Base-by-base conservation (phyloP, 139 green algal genomes). In the Coccomyxa sp. region DNA sequence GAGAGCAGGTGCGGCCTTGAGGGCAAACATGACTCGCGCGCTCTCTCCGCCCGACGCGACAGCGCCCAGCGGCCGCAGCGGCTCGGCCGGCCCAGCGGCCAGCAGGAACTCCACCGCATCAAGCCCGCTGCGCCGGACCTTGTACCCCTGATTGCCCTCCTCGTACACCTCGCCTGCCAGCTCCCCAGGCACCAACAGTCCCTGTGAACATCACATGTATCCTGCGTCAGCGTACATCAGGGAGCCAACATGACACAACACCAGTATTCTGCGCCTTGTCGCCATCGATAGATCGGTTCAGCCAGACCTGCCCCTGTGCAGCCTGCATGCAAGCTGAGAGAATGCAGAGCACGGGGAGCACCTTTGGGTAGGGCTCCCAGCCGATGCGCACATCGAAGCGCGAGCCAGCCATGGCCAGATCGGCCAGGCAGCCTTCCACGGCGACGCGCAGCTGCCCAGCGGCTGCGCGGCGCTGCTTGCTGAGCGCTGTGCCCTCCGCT, bases 11-110 rank as follows among this genome's bases (percentile, higher is more conserved):
- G 92, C 94, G 27, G 93, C 92, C 81, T 97, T 97, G 17, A 97
- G 89, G 0, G 94, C 94, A 21, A 97, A 88, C 94, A 97, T 95
- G 58, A 97, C 81, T 16, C 94, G 91, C 0, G 94, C 90, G 16
- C 80, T 87, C 83, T 97, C 94, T 9, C 94, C 94, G 58, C 94
- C 94, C 13, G 92, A 96, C 0, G 93, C 94, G 18, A 94, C 89
- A 0, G 86, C 85, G 23, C 87, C 85, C 82, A 97, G 89, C 23
- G 94, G 87, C 58, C 91, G 87, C 77, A 97, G 86, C 21, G 93
- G 92, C 90, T 97, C 94, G 10, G 84, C 68, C 0, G 90, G 94
- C 25, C 94, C 93, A 9, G 94, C 89, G 17, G 91, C 88, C 60
- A 95, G 85, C 76, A 95, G 85, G 58, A 96, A 96, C 80, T 95